These are phyloP conservation scores for Pharnaceum exiguum DNA, from an alignment of 148 eudicot genomes.

Conservation along the genomic window DNA sequence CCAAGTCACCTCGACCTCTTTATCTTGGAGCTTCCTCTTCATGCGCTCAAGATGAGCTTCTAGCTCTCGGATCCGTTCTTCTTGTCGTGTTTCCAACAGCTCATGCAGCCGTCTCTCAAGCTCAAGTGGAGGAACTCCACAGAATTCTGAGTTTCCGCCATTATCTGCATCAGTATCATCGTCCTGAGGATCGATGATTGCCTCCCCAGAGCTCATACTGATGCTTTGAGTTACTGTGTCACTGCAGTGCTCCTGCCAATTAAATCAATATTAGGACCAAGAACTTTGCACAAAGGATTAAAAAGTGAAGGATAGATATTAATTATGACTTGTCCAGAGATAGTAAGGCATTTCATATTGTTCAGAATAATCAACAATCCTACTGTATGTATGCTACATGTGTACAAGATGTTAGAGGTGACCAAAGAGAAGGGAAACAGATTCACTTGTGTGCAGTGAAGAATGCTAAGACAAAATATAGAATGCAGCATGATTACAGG, in stretches of 20 bases:
- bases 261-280: constrained; percentile 4
- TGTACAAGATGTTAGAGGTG: too few relatives aligned
- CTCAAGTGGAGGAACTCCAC: constrained; percentile 53
- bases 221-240: constrained; percentile 23
- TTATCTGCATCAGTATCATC: too few relatives aligned
- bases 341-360: too few relatives aligned
- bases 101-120: constrained; percentile 68
- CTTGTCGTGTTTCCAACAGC: constrained; percentile 49
- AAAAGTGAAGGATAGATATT: background rate
- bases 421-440: too few relatives aligned
- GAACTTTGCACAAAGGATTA: background rate
- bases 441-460: too few relatives aligned
- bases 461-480: too few relatives aligned
- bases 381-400: too few relatives aligned
- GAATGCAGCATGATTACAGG: too few relatives aligned
- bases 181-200: constrained; percentile 21
- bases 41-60: constrained; percentile 50
- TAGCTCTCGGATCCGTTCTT: constrained; percentile 56
- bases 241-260: constrained; percentile 28
- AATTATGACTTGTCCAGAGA: too few relatives aligned
- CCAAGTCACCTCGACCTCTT: constrained; percentile 50
- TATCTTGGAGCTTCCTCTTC: constrained; percentile 41
- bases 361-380: too few relatives aligned
- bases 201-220: constrained; percentile 27
- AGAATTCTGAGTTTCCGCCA: constrained; percentile 23